Evolutionary conservation across 78 protist genomes (phyloP).

Genomic region (Dictyostelium intermedium): DNA sequence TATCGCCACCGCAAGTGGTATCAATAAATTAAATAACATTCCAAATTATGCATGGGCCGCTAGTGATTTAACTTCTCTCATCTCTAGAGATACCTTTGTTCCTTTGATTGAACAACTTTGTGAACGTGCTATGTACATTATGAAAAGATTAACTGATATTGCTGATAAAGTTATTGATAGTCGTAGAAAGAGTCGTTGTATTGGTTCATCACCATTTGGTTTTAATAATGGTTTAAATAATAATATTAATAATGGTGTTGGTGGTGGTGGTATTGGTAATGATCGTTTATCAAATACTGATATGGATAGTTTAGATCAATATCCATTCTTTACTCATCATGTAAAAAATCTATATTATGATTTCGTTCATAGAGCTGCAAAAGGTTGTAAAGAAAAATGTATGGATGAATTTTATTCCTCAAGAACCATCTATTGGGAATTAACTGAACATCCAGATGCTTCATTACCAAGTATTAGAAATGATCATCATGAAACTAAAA

Average conservation of each 20-base stretch:
- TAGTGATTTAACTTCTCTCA: conserved; percentile 69
- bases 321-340: conserved; percentile 82
- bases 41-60: conserved; percentile 90
- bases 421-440: conserved; percentile 87
- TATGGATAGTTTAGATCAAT: conserved; percentile 73
- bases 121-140: conserved; percentile 81
- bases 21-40: conserved; percentile 81
- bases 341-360: conserved; percentile 71
- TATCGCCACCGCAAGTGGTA: conserved; percentile 86
- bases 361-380: conserved; percentile 74
- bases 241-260: too few relatives aligned
- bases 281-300: background rate
- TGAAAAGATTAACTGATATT: conserved; percentile 76
- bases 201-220: background rate
- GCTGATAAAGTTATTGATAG: conserved; percentile 72
- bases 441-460: conserved; percentile 74
- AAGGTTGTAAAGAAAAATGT: conserved; percentile 78
- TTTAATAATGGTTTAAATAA: background rate
- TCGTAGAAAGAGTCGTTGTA: conserved; percentile 47
- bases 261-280: too few relatives aligned
- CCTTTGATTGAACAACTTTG: conserved; percentile 85
- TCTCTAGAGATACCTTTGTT: conserved; percentile 73
- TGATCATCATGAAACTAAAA: conserved; percentile 74
- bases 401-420: conserved; percentile 86
- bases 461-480: conserved; percentile 48